phyloP scores from a whole-genome alignment of 2,329 filamentous ascomycete species.

The Penicillium sp. region DNA sequence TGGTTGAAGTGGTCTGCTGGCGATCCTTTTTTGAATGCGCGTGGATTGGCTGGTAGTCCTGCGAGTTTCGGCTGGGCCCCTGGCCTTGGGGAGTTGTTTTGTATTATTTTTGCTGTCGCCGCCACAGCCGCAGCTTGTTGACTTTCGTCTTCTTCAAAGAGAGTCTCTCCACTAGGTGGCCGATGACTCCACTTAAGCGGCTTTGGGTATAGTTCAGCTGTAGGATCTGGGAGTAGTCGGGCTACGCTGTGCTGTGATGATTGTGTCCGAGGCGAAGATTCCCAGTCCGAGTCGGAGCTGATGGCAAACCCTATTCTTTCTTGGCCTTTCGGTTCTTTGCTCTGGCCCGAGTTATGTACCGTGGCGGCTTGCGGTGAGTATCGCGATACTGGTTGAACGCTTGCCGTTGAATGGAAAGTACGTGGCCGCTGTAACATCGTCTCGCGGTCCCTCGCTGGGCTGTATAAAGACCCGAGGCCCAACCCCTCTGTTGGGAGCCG shows the following conservation, averaged over 20 bases:
- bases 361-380: conserved; percentile 22
- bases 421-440: conserved; percentile 19
- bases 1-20: conserved; percentile 3
- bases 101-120: background rate
- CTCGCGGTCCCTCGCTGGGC: conserved; percentile 4
- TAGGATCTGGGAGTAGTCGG: conserved; percentile 36
- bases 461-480: conserved; percentile 10
- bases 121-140: conserved; percentile 9
- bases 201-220: conserved; percentile 37
- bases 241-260: conserved; percentile 39
- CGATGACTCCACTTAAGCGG: conserved; percentile 35
- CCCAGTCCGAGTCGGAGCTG: conserved; percentile 26
- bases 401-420: conserved; percentile 12
- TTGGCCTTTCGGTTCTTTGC: background rate
- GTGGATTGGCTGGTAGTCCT: conserved; percentile 37
- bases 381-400: conserved; percentile 14
- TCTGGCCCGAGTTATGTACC: background rate
- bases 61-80: conserved; percentile 12
- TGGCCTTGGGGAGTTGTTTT: background rate
- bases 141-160: conserved; percentile 39
- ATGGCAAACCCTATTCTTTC: conserved; percentile 21
- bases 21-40: conserved; percentile 33
- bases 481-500: conserved; percentile 20
- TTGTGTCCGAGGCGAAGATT: conserved; percentile 30
- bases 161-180: conserved; percentile 33